Evolutionary conservation across 495 filamentous ascomycete species (phyloP).

Genomic region (Aspergillus homomorphus): DNA sequence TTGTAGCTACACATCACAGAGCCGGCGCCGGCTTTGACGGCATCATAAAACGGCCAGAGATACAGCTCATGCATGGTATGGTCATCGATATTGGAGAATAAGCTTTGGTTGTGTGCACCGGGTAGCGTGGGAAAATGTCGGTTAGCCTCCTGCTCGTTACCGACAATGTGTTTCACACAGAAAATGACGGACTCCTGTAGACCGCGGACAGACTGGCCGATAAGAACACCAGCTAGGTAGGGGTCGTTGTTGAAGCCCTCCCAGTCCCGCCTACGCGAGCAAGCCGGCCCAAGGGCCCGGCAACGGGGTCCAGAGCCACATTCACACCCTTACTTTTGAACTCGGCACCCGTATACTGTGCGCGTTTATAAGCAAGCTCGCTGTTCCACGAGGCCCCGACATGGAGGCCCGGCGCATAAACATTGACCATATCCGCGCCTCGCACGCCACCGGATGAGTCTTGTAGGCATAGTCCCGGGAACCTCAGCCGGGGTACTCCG

Average conservation of each 20-base stretch:
- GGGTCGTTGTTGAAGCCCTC: conserved; percentile 66
- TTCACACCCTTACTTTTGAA: conserved; percentile 52
- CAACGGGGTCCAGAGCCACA: conserved; percentile 55
- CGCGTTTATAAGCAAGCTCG: conserved; percentile 44
- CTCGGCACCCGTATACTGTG: conserved; percentile 48
- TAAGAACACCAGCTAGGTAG: no score
- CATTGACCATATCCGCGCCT: conserved; percentile 57
- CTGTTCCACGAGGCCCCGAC: conserved; percentile 55
- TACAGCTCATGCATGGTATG: not conserved
- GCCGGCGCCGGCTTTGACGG: not conserved
- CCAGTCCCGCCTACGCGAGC: conserved; percentile 72
- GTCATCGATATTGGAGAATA: conserved; percentile 4
- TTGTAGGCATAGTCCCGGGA: conserved; percentile 60
- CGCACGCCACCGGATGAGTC: conserved; percentile 63
- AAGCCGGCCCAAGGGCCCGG: conserved; percentile 61
- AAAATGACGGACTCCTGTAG: no score
- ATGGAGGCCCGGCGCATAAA: conserved; percentile 54
- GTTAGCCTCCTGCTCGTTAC: no score
- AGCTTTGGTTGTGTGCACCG: not conserved
- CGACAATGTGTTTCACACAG: no score
- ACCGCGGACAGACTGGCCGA: no score
- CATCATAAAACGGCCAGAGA: not conserved
- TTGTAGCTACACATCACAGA: conserved; percentile 59
- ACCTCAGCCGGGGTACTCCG: conserved; percentile 51
- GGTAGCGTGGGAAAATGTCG: no score